phyloP scores from a whole-genome alignment of 768 basidiomycete genomes.

The Tremella yokohamensis region DNA sequence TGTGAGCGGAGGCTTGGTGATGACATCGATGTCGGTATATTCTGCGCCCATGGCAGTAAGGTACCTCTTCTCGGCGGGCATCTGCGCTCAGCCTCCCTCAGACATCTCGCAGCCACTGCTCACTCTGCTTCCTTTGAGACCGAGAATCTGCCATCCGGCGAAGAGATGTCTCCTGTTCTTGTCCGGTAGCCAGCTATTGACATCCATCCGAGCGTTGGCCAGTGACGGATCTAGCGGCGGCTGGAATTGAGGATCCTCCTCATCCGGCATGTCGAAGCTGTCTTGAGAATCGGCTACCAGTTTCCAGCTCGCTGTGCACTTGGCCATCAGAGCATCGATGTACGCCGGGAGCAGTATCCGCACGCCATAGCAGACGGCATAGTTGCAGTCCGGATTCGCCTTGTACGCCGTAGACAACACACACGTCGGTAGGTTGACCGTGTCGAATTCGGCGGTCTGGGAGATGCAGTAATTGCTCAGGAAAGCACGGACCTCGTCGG shows the following conservation, averaged over 20 bases:
- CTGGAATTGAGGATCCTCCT: constrained; percentile 13
- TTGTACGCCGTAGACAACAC: constrained; percentile 27
- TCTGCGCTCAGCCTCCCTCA: constrained; percentile 3
- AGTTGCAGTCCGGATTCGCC: constrained; percentile 28
- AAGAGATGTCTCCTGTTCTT: constrained; percentile 22
- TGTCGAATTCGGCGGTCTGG: constrained; percentile 28
- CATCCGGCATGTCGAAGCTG: constrained; percentile 31
- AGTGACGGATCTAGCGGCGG: constrained; percentile 24
- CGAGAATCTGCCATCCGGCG: constrained; percentile 35
- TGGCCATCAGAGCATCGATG: constrained; percentile 20
- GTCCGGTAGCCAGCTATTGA: constrained; percentile 33
- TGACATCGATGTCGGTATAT: constrained; percentile 32
- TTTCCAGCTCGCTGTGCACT: constrained; percentile 29
- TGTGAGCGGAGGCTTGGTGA: constrained; percentile 14
- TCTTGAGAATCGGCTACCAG: constrained; percentile 37
- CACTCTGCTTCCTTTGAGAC: constrained; percentile 24
- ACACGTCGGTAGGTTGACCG: constrained; percentile 18
- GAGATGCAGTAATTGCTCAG: constrained; percentile 35
- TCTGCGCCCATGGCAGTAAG: constrained; percentile 39
- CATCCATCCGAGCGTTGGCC: constrained; percentile 10
- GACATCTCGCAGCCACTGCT: neutral
- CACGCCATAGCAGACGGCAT: constrained; percentile 38
- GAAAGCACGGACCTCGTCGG: constrained; percentile 16
- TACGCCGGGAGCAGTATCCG: constrained; percentile 32
- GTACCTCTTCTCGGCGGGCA: constrained; percentile 30